Conservation (phyloP, 805 yeast genomes). For the Candida silvicultrix region DNA sequence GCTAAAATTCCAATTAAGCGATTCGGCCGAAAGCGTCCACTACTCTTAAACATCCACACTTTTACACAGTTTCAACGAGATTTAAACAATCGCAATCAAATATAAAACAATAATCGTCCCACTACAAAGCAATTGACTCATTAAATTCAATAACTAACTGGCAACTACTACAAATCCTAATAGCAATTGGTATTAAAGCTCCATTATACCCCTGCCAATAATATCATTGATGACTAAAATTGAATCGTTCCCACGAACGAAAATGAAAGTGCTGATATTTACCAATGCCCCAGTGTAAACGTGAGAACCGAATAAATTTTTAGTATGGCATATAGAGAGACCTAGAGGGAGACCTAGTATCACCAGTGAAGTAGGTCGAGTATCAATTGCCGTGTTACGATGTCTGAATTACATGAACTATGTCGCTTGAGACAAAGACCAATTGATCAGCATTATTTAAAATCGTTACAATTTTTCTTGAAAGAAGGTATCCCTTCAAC, state of each 20-base stretch:
- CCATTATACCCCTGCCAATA: neutral
- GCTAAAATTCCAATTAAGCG: too few species aligned
- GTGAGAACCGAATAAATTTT: neutral
- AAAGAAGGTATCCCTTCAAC: slow-evolving; percentile 75
- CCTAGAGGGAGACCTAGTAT: too few species aligned
- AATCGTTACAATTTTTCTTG: slow-evolving; percentile 38
- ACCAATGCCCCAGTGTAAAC: neutral
- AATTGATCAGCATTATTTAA: slow-evolving; percentile 36
- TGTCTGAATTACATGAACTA: slow-evolving; percentile 72
- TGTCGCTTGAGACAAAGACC: slow-evolving; percentile 49
- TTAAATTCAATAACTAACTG: too few species aligned
- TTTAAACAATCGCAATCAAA: too few species aligned
- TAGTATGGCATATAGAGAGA: neutral
- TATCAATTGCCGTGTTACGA: too few species aligned
- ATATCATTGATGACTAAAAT: neutral
- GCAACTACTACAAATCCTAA: neutral
- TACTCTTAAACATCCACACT: too few species aligned
- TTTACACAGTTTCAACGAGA: too few species aligned
- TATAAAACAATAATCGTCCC: too few species aligned
- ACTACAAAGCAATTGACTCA: too few species aligned
- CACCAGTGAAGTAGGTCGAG: too few species aligned
- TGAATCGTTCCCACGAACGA: neutral
- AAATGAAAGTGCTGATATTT: too few species aligned
- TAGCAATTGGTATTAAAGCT: neutral
- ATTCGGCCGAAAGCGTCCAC: too few species aligned